Evolutionary conservation across 2,329 filamentous ascomycete species (phyloP), one percentile per base, ranked within the genome.

Genomic region (Aspergillus arachidicola): DNA sequence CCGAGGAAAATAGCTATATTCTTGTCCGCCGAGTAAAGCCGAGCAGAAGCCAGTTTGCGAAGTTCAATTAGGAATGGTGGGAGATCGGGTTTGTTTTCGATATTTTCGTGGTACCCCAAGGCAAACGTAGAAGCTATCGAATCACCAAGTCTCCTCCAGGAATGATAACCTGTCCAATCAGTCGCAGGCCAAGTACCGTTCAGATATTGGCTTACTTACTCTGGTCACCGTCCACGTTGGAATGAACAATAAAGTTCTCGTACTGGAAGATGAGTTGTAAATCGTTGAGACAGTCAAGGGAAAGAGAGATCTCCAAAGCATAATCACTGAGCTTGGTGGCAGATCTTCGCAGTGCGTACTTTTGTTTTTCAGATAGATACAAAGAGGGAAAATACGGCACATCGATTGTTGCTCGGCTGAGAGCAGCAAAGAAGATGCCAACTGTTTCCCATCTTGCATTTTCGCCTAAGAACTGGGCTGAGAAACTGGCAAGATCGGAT

Each of bases 1-100:
- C 82, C 82, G 16, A 84, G 75, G 54, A 84, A 84, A 4, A 83
- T 79, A 0, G 80, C 78, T 10, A 83, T 71, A 26, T 80, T 82
- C 64, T 83, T 84, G 65, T 84, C 82, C 0, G 78, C 78, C 0
- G 80, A 79, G 64, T 82, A 84, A 4, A 77, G 74, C 3, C 78
- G 72, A 2, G 78, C 78, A 63, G 82, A 82, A 0, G 75, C 75
- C 0, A 73, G 69, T 59, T 77, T 75, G 7, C 81, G 73, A 4
- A 83, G 63, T 23, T 80, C 72, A 5, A 70, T 68, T 0, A 83
- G 63, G n/a, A 81, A 82, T 0, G 61, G 56, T 2, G 80, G 76
- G 4, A 71, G 68, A 1, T 66, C 64, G 0, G 67, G 57, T 30
- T 69, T 68, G 5, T 66, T 66, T 59, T 79, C 75, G 7, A 77